phyloP scores from a whole-genome alignment of 2,329 filamentous ascomycete genomes.

The Juglanconis juglandina region DNA sequence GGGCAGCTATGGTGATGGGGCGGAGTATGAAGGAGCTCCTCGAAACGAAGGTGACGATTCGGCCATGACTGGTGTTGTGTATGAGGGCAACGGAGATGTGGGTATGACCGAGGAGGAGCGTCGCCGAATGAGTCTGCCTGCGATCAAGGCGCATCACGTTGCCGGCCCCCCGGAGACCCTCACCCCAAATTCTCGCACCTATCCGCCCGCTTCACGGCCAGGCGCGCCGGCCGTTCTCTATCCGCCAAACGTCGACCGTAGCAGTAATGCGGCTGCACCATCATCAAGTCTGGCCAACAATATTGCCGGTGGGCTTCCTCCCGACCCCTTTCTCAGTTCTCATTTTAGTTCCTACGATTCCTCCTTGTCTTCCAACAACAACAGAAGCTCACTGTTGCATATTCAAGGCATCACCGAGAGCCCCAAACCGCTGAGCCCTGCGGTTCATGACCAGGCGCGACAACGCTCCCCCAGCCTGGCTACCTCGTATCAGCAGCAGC shows the following conservation, averaged over 20 bases:
- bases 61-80: conserved; percentile 54
- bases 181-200: conserved; percentile 69
- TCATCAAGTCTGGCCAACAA: conserved; percentile 49
- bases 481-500: conserved; percentile 64
- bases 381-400: conserved; percentile 59
- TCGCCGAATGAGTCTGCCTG: conserved; percentile 67
- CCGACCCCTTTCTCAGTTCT: neutral
- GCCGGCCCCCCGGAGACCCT: conserved; percentile 50
- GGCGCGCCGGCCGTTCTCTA: conserved; percentile 54
- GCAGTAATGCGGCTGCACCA: conserved; percentile 40
- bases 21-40: conserved; percentile 61
- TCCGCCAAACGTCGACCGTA: conserved; percentile 58
- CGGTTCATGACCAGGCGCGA: conserved; percentile 50
- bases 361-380: conserved; percentile 41
- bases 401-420: conserved; percentile 79
- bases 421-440: conserved; percentile 77
- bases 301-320: conserved; percentile 35
- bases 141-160: conserved; percentile 70
- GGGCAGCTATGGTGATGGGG: conserved; percentile 75
- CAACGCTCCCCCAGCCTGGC: conserved; percentile 65
- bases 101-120: conserved; percentile 58
- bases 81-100: conserved; percentile 57
- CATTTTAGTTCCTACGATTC: conserved; percentile 24
- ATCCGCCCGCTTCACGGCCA: conserved; percentile 62
- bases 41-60: conserved; percentile 51